Evolutionary conservation across 768 basidiomycete species (phyloP), one percentile per base, ranked within the genome.

Genomic region (Candolleomyces eurysporus): DNA sequence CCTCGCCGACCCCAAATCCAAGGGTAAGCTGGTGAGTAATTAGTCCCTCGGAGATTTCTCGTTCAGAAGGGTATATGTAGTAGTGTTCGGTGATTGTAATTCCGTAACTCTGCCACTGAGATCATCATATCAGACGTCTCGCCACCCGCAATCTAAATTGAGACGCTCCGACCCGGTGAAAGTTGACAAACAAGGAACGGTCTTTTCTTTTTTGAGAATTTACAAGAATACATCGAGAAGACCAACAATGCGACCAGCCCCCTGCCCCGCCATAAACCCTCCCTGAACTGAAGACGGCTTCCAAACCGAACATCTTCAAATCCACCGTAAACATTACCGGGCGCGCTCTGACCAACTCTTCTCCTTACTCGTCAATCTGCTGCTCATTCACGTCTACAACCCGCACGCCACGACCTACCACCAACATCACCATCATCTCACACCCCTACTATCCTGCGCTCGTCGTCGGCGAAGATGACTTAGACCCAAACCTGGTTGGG

Each of bases 401-500:
- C 36, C 8, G 11, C 36, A 36, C 36, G 36, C 36, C 9, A 22
- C 46, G 46, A 48, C 4, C 46, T 48, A 17, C 46, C 17, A 48
- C 17, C 17, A 48, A 6, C n/a, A 48, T 39, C 32, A 36, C 21
- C 53, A 36, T 19, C 9, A 17, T 19, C 26, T n/a, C 53, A 56
- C 14, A 2, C 31, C 54, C 8, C 54, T 39, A 10, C 1, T 16
- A 36, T 19, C 40, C 19, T 56, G 11, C n/a, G 26, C 52, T 21
- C 52, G 26, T 53, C 52, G 7, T 13, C 50, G 7, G 26, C 11
- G 52, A 32, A 13, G 54, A 26, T 4, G 26, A 26, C 26, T 26
- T 26, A 26, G 2, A 26, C 56, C 63, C 63, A 64, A 48, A 64
- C 49, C 55, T 64, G 63, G 63, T 64, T 64, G 11, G 16, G 31